Evolutionary conservation across 2,329 filamentous ascomycete genomes (phyloP), one percentile per base, ranked within the genome.

Genomic region (Venturiaceae sp.): DNA sequence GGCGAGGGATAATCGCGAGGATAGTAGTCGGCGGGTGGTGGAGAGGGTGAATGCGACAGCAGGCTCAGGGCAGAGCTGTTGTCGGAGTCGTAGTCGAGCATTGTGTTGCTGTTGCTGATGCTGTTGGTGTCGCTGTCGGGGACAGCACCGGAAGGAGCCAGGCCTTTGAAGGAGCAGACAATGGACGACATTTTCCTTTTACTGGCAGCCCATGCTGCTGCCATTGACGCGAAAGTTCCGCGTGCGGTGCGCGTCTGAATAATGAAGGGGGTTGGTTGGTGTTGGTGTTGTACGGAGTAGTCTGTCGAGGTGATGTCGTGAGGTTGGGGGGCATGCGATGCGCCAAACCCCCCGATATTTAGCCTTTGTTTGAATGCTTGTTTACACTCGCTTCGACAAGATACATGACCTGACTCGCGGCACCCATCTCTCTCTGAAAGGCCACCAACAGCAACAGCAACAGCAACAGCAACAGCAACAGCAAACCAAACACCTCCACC

Each of bases 1-100:
- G 70, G 70, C 8, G 71, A 72, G 36, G 69, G 69, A 64, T 72
- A 71, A 9, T 66, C 64, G 62, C 61, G 63, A 37, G 59, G 44
- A 50, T 50, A 64, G 60, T 57, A 57, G 61, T 66, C 60, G 39
- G 64, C 62, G 39, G 65, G 65, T 53, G 66, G 69, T 61, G 64
- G 69, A 63, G 63, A 64, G 53, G 71, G 70, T 57, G 70, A 68
- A 63, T 67, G 61, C 59, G 74, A 74, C 36, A 64, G 64, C n/a
- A 69, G 52, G 50, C 32, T 36, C 63, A 70, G 34, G 66, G 69
- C 67, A 11, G 70, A 75, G 23, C 71, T 70, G 52, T 67, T 66
- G 14, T 68, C 64, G 55, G 74, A 71, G 69, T 72, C 70, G 66
- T 74, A 67, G 32, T 54, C 36, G 52, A 33, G 30, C 52, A 54